phyloP scores from a whole-genome alignment of 2,329 filamentous ascomycete genomes.

The Aspergillus terreus region DNA sequence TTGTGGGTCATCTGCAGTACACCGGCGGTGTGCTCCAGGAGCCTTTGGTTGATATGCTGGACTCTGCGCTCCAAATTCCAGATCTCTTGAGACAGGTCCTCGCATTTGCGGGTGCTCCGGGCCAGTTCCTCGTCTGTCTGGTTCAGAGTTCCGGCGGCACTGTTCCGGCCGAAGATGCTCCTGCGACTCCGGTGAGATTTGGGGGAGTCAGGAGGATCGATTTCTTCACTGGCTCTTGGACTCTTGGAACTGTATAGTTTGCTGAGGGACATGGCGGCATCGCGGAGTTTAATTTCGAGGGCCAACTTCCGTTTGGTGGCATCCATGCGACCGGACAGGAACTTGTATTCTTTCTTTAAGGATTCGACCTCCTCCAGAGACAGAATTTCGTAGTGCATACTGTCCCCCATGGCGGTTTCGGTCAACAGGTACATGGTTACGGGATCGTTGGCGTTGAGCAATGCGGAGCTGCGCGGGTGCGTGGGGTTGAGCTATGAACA shows the following conservation, averaged over 20 bases:
- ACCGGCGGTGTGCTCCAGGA: slow-evolving; percentile 88
- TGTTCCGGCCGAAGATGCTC: slow-evolving; percentile 47
- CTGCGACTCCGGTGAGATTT: slow-evolving; percentile 53
- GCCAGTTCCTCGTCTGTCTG: slow-evolving; percentile 71
- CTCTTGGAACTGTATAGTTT: slow-evolving; percentile 69
- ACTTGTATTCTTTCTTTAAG: slow-evolving; percentile 79
- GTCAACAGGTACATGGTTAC: slow-evolving; percentile 41
- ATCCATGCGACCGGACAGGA: slow-evolving; percentile 72
- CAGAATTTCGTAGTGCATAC: slow-evolving; percentile 77
- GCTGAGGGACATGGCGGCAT: slow-evolving; percentile 83
- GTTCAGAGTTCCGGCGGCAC: slow-evolving; percentile 32
- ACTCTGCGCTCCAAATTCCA: slow-evolving; percentile 73
- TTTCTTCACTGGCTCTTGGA: slow-evolving; percentile 48
- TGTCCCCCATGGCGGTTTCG: slow-evolving; percentile 88
- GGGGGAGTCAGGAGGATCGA: slow-evolving; percentile 30
- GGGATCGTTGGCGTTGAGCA: no score
- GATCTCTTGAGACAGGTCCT: slow-evolving; percentile 77
- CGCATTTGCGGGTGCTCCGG: slow-evolving; percentile 74
- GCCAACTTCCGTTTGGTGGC: slow-evolving; percentile 77
- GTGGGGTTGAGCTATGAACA: no score
- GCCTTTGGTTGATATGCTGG: slow-evolving; percentile 68
- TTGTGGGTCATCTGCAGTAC: slow-evolving; percentile 88
- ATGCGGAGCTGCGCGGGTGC: no score
- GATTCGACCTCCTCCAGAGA: slow-evolving; percentile 88
- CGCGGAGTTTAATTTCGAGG: slow-evolving; percentile 89